These are phyloP conservation scores for Tilletia indica DNA, from an alignment of 1,284 basidiomycete species.

Conservation along the genomic window DNA sequence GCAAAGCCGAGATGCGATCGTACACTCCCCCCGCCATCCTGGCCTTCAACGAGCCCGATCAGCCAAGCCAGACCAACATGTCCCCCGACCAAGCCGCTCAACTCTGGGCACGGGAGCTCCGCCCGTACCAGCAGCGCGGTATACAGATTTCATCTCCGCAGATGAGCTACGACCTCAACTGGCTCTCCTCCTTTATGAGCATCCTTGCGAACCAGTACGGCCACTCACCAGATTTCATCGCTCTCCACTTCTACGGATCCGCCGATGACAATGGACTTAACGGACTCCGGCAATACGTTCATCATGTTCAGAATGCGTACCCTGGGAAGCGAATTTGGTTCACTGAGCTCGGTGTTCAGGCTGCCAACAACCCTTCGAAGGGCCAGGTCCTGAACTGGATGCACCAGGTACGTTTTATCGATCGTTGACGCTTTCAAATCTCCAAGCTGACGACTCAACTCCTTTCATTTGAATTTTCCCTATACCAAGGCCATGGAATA, in stretches of 20 bases:
- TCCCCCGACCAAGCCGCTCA: neutral
- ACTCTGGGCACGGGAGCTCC: neutral
- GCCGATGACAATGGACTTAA: conserved; percentile 13
- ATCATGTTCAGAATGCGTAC: neutral
- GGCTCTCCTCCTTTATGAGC: conserved; percentile 13
- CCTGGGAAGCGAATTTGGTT: neutral
- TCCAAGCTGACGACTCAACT: neutral
- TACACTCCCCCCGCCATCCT: conserved; percentile 15
- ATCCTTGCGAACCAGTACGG: conserved; percentile 11
- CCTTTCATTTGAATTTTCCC: neutral
- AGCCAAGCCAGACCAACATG: conserved; percentile 4
- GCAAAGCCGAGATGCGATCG: neutral
- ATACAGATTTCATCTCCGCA: conserved; percentile 3
- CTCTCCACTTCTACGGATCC: conserved; percentile 12
- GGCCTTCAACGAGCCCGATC: conserved; percentile 8
- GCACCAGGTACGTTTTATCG: conserved; percentile 9
- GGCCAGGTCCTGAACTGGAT: neutral
- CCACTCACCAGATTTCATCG: conserved; percentile 5
- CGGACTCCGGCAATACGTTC: neutral
- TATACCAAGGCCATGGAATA: neutral
- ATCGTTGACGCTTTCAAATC: neutral
- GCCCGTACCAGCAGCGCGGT: conserved; percentile 6
- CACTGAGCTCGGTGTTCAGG: conserved; percentile 3
- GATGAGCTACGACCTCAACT: conserved; percentile 11
- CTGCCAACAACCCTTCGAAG: conserved; percentile 5